Evolutionary conservation across 305 asterid genomes (phyloP), one percentile per base, ranked within the genome.

Genomic region (Fraxinus sp.): DNA sequence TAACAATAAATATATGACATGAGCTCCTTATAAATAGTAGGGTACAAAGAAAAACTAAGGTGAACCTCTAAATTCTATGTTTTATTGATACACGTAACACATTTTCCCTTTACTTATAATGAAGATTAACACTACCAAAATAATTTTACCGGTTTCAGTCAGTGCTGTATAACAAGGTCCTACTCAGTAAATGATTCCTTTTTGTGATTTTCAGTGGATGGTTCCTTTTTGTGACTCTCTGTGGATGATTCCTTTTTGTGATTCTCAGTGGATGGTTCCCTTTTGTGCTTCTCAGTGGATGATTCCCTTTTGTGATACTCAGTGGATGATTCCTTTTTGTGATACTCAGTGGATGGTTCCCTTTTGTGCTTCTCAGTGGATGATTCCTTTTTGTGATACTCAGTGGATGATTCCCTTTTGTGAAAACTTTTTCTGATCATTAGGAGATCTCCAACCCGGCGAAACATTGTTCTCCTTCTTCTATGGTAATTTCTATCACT

Each of bases 381-480:
- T 28, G 32, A 28, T 28, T 28, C 32, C 32, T 2, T 28, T 28
- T 28, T 28, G 3, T 28, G 32, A 28, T 28, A 28, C 32, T 28
- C 32, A 28, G 3, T 28, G 32, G 32, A 28, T 28, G 32, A 0
- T 24, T 24, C 0, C 0, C 0, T 24, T 0, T 24, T 24, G 26
- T 24, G 26, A 0, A 24, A 24, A 24, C 87, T 77, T 79, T 83
- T 88, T 71, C 90, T 78, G 3, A 90, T 87, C 5, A 87, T 81
- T 20, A 90, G 82, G 5, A 90, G 83, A 59, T 88, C 91, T 8
- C 93, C 93, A 7, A 90, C 91, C 59, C 92, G 79, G 33, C 89
- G 89, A 28, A 89, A 89, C 92, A 89, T 82, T 0, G 89, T 84
- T 73, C 85, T 89, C 24, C 77, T 1, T 36, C 89, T 77, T 18